Percentiles rank a stretch among this genome's conserved stretches.
phyloP scores from a whole-genome alignment of 352 stramenopile genomes.

The Phytophthora agathidicida region DNA sequence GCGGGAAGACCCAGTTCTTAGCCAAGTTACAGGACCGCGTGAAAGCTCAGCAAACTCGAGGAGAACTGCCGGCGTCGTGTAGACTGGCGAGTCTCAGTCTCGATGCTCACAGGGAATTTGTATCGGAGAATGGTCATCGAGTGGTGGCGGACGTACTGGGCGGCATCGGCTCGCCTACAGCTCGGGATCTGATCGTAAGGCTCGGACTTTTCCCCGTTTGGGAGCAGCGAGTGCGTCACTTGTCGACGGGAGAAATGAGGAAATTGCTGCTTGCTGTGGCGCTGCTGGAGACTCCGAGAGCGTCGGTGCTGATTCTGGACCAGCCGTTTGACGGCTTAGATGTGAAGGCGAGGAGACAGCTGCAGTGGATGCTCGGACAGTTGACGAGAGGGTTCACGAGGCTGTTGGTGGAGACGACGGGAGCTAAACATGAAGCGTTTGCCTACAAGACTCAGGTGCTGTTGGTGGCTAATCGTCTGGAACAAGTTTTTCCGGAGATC shows the following conservation, averaged over 20 bases:
- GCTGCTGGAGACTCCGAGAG: conserved; percentile 73
- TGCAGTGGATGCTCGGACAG: conserved; percentile 87
- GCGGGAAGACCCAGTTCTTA: conserved; percentile 69
- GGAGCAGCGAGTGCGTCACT: conserved; percentile 77
- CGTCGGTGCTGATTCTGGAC: conserved; percentile 89
- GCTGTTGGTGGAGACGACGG: conserved; percentile 89
- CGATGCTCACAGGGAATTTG: conserved; percentile 86
- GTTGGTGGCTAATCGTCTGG: conserved; percentile 86
- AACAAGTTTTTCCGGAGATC: conserved; percentile 90
- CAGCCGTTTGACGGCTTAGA: conserved; percentile 95
- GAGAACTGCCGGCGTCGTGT: conserved; percentile 30
- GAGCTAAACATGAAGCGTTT: conserved; percentile 73
- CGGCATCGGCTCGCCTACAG: conserved; percentile 65
- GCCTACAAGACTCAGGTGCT: conserved; percentile 90
- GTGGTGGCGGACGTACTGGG: conserved; percentile 74
- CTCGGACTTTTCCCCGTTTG: conserved; percentile 92
- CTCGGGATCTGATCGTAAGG: conserved; percentile 91
- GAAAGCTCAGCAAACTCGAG: conserved; percentile 21
- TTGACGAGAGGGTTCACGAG: conserved; percentile 88
- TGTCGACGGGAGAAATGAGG: conserved; percentile 94
- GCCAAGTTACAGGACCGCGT: conserved; percentile 44
- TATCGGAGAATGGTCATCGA: conserved; percentile 58
- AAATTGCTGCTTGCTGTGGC: conserved; percentile 90
- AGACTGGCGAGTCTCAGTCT: conserved; percentile 72
- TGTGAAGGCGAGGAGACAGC: conserved; percentile 68